Evolutionary conservation across 2,329 filamentous ascomycete genomes (phyloP).

Genomic region (Delphinella strobiligena): DNA sequence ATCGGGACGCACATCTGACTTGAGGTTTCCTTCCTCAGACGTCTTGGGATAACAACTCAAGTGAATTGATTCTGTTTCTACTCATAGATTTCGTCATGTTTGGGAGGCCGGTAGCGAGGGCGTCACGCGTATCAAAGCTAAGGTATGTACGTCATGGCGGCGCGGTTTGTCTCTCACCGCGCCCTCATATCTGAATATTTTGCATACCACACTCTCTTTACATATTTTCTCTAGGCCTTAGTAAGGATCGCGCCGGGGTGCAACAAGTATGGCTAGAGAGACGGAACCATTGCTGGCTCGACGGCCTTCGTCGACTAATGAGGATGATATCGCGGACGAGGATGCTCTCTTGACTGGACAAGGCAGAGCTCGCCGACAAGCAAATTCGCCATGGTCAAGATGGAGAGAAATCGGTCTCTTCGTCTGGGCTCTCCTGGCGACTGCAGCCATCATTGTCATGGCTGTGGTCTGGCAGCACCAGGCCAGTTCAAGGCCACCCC

Average conservation of each 20-base stretch:
- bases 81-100: no score
- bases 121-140: no score
- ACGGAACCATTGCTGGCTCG: slow-evolving; percentile 42
- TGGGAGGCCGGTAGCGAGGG: no score
- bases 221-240: no score
- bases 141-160: no score
- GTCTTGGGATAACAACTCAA: no score
- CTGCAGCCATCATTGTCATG: slow-evolving; percentile 63
- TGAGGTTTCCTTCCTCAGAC: no score
- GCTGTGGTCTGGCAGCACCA: slow-evolving; percentile 69
- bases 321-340: slow-evolving; percentile 43
- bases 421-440: slow-evolving; percentile 71
- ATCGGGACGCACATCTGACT: neutral
- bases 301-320: slow-evolving; percentile 44
- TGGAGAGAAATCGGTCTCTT: slow-evolving; percentile 70
- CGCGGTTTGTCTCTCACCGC: no score
- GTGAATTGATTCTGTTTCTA: no score
- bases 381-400: slow-evolving; percentile 37
- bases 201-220: no score
- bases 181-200: no score
- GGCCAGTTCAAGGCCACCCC: slow-evolving; percentile 17
- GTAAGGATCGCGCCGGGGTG: no score
- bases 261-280: slow-evolving; percentile 25
- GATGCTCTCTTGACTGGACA: slow-evolving; percentile 50
- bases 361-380: slow-evolving; percentile 13